Evolutionary conservation across 345 rosid species (phyloP).

Genomic region (Moricandia arvensis): DNA sequence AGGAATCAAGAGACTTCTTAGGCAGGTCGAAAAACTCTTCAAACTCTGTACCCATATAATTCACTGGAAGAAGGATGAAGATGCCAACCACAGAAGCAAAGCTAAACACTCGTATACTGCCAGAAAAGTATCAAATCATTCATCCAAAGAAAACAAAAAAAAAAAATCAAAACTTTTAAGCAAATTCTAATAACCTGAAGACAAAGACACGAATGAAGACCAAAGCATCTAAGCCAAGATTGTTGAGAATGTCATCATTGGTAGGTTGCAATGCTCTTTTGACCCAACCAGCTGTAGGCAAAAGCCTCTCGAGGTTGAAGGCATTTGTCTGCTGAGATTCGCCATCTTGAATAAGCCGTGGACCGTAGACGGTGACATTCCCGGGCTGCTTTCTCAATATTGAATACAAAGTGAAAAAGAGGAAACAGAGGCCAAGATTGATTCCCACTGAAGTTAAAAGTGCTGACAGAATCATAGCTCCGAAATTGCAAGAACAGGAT

Average conservation of each 20-base stretch:
- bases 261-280: constrained; percentile 64
- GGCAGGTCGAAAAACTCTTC: constrained; percentile 57
- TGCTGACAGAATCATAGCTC: constrained; percentile 48
- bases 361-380: constrained; percentile 58
- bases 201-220: constrained; percentile 67
- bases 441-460: constrained; percentile 89
- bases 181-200: constrained; percentile 53
- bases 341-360: constrained; percentile 51
- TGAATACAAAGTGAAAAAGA: constrained; percentile 84
- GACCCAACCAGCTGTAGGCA: constrained; percentile 90
- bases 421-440: constrained; percentile 78
- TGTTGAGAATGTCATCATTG: constrained; percentile 59
- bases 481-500: background rate
- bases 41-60: constrained; percentile 73
- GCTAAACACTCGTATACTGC: constrained; percentile 70
- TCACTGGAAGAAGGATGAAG: constrained; percentile 79
- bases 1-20: constrained; percentile 68
- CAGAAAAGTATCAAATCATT: background rate
- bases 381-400: constrained; percentile 75
- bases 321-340: constrained; percentile 33
- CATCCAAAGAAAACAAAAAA: background rate
- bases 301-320: constrained; percentile 61
- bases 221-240: constrained; percentile 72
- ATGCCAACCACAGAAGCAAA: constrained; percentile 68
- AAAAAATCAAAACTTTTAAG: background rate